Percentiles rank a stretch among this genome's conserved stretches.
phyloP scores from a whole-genome alignment of 2,329 filamentous ascomycete genomes.

The Colletotrichum incanum region DNA sequence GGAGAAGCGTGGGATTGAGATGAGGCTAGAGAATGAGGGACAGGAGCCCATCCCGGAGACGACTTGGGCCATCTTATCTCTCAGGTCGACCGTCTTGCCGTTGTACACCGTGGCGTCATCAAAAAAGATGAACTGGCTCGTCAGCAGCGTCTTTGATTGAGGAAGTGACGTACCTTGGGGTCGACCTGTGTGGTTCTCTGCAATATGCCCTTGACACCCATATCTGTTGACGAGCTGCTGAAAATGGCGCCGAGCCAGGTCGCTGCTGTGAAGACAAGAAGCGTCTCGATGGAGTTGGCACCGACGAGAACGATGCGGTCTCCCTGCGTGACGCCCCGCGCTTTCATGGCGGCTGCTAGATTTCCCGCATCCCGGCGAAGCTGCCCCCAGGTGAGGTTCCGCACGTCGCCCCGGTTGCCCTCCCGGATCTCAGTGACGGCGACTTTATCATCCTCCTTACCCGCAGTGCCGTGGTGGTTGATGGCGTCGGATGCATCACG shows the following conservation, averaged over 20 bases:
- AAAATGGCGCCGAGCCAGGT: conserved; percentile 83
- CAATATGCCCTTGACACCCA: conserved; percentile 84
- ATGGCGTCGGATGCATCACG: conserved; percentile 57
- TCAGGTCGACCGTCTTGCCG: conserved; percentile 80
- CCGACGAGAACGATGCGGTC: conserved; percentile 84
- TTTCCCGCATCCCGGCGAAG: conserved; percentile 72
- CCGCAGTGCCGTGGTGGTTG: conserved; percentile 63
- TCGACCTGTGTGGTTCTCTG: conserved; percentile 82
- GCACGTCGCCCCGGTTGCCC: conserved; percentile 67
- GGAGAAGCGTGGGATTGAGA: conserved; percentile 78
- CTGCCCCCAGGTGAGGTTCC: conserved; percentile 77
- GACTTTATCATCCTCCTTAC: conserved; percentile 80
- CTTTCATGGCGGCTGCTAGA: conserved; percentile 77
- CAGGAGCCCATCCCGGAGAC: conserved; percentile 74
- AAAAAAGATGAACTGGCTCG: conserved; percentile 78
- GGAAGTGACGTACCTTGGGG: conserved; percentile 69
- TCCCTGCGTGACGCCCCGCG: conserved; percentile 76
- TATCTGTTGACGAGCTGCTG: conserved; percentile 84
- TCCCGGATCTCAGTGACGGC: conserved; percentile 83
- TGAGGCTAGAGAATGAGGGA: conserved; percentile 72
- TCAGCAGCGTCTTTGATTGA: not conserved
- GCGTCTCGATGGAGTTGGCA: conserved; percentile 81
- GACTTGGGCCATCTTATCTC: conserved; percentile 79
- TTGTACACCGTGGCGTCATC: conserved; percentile 88
- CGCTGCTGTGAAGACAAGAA: conserved; percentile 79